Evolutionary conservation across 495 filamentous ascomycete species (phyloP), one percentile per base, ranked within the genome.

Genomic region (Platismatia glauca): DNA sequence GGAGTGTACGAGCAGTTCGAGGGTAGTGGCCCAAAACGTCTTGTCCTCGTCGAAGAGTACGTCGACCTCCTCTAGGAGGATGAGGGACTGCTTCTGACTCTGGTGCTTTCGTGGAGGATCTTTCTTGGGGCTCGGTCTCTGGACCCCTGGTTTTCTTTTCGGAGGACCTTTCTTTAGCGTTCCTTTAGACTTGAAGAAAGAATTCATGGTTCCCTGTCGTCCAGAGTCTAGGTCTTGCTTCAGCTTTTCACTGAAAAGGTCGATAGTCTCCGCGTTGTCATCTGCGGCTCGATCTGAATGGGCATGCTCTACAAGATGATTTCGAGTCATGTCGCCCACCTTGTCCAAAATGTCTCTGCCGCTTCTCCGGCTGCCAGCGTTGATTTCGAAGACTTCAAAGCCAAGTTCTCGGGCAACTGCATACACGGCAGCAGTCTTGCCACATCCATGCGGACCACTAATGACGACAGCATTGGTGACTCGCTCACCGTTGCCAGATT

Each of bases 351-450:
- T 82, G 70, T 99, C 95, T 70, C 88, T 91, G 15, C 90, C 95
- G 71, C 84, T 95, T 55, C 95, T 78, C 61, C 91, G 84, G 67
- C 79, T 89, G 46, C 89, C 83, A 8, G 93, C 71, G 66, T 95
- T 96, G 68, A 99, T 89, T 73, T 99, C 95, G 67, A 97, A 97
- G 7, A 99, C 84, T 62, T 95, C 90, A 71, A 93, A 97, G 27
- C 86, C 93, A 29, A 96, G 81, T 76, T 99, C 94, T 67, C 91
- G 94, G 3, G 95, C 94, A n/a, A 91, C 88, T 7, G 95, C 95
- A 73, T 96, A 91, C 0, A 96, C 86, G 1, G 90, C 85, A 20
- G 95, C 92, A 16, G 91, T 95, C 73, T 99, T 99, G 11, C 95
- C 95, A 70, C 87, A 95, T 3, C 95, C 95, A 61, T 84, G 77